Base-by-base conservation (phyloP, 805 yeast genomes). In the Saccharomycopsis fodiens region DNA sequence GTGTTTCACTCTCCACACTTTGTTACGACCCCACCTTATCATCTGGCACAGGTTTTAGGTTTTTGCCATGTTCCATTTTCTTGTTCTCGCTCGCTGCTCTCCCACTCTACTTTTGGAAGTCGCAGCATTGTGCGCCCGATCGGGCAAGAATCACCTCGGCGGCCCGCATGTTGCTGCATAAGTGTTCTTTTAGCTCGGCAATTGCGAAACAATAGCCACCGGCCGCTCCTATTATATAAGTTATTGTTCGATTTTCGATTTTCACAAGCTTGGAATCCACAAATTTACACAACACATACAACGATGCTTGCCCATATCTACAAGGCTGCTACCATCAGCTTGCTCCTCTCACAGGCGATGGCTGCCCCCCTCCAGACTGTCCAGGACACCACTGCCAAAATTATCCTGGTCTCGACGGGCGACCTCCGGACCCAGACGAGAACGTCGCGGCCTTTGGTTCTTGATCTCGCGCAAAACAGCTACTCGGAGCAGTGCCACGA, bases 401-500 rank as follows among this genome's bases (percentile, higher is more conserved):
- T 25, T 10, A 10, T 25, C 10, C 10, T 10, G 6, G 29, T 25
- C 10, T 25, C 29, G 10, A 25, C 29, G 10, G 10, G 29, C 10
- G 29, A 25, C 10, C 10, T 25, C 10, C 6, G 29, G 10, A 25
- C 29, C 29, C 29, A 25, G 29, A 7, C 29, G 10, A 25, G 10
- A 25, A 25, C 29, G 10, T 25, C 29, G 29, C 10, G 10, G 6
- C 29, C 6, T 7, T 6, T 25, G 29, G 29, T 25, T 6, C 10
- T 25, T 25, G 29, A 25, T 25, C 29, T 25, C 10, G 29, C 29
- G 10, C 6, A 25, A 10, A 32, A 32, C 21, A 32, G 34, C 16
- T 34, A 32, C 16, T 6, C n/a, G 13, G 27, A 41, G 10, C 39
- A 41, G 23, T 41, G 44, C 19, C 44, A 41, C 21, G n/a, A 29